Evolutionary conservation across 108 stramenopile genomes (phyloP).

Genomic region (Conticribra weissflogii): DNA sequence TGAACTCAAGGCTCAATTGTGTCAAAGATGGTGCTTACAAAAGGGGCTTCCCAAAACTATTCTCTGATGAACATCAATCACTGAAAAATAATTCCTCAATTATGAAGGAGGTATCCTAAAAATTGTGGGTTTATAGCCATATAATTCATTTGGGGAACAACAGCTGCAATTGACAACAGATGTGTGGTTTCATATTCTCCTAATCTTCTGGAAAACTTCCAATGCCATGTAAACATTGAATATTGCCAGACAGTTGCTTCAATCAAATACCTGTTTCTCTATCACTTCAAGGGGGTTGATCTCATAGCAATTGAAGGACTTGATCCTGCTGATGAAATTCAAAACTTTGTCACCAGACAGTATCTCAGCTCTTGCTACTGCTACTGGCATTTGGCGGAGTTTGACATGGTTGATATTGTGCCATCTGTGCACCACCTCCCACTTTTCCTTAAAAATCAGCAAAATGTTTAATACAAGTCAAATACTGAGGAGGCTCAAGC

Average conservation of each 20-base stretch:
- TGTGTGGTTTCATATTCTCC: conserved; percentile 27
- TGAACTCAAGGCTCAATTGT: neutral
- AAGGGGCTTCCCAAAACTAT: too few species aligned
- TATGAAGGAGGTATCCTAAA: neutral
- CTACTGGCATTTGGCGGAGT: neutral
- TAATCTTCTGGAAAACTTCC: conserved; percentile 10
- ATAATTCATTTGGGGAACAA: neutral
- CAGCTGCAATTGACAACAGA: conserved; percentile 3
- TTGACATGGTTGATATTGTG: neutral
- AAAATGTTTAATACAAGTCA: neutral
- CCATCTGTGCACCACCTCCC: conserved; percentile 7
- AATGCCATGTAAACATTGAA: conserved; percentile 39
- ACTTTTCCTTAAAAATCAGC: conserved; percentile 6
- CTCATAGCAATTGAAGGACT: neutral
- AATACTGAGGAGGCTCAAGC: neutral
- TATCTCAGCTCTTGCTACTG: conserved; percentile 9
- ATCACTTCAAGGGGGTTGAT: conserved; percentile 17
- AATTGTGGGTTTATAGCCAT: neutral
- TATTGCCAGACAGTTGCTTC: conserved; percentile 12
- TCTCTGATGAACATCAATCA: too few species aligned
- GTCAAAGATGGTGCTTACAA: conserved; percentile 12
- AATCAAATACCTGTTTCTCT: conserved; percentile 26
- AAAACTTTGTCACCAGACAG: neutral
- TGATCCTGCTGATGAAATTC: conserved; percentile 9
- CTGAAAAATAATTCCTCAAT: conserved; percentile 1